phyloP scores from a whole-genome alignment of 768 basidiomycete species.

The Basidioascus undulatus region DNA sequence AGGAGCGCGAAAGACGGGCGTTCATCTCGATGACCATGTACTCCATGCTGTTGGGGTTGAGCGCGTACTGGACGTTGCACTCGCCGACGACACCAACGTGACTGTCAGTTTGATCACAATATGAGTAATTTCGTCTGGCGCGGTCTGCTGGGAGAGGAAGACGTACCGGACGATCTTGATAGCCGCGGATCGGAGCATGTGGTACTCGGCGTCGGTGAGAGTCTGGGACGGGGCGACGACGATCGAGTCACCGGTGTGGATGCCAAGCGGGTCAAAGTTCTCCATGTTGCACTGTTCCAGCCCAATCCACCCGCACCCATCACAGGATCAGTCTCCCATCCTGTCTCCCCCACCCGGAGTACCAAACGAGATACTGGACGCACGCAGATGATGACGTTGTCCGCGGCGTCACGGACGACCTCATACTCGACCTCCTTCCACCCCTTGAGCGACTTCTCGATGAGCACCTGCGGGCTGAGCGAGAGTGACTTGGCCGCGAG shows the following conservation, averaged over 20 bases:
- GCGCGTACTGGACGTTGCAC: slow-evolving; percentile 95
- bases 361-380: neutral
- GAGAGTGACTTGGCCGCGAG: slow-evolving; percentile 73
- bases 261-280: slow-evolving; percentile 97
- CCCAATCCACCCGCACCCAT: neutral
- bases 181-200: slow-evolving; percentile 93
- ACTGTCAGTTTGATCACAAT: slow-evolving; percentile 1
- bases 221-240: slow-evolving; percentile 98
- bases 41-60: slow-evolving; percentile 75
- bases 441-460: slow-evolving; percentile 95
- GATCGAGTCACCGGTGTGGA: slow-evolving; percentile 96
- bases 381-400: slow-evolving; percentile 89
- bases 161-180: slow-evolving; percentile 66
- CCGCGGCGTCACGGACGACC: slow-evolving; percentile 90
- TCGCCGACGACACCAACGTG: slow-evolving; percentile 80
- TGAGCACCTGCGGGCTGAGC: slow-evolving; percentile 80
- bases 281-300: slow-evolving; percentile 19
- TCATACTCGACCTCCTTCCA: slow-evolving; percentile 99
- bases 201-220: slow-evolving; percentile 75
- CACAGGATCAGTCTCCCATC: neutral
- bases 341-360: neutral
- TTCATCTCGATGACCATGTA: slow-evolving; percentile 98
- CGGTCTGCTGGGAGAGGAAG: slow-evolving; percentile 21
- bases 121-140: too few relatives aligned
- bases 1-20: slow-evolving; percentile 31